Conservation (phyloP, 2,329 filamentous ascomycete genomes). For the Karstenula rhodostoma region DNA sequence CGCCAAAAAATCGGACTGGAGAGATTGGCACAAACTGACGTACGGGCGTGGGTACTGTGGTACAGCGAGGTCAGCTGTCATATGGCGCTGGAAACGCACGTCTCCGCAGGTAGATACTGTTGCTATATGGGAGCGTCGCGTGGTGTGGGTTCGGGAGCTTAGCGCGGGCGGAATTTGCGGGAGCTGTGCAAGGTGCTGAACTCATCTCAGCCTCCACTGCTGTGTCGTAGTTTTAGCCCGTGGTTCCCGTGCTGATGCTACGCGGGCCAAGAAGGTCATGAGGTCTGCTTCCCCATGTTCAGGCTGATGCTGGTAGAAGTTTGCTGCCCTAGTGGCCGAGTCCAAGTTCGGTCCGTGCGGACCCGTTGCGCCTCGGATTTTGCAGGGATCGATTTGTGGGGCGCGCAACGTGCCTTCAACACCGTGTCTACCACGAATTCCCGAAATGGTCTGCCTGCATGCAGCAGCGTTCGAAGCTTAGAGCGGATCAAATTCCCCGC, state of each 20-base stretch:
- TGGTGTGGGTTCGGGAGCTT: slow-evolving; percentile 11
- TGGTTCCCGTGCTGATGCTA: background rate
- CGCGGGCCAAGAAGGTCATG: background rate
- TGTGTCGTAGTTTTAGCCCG: background rate
- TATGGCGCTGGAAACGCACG: slow-evolving; percentile 7
- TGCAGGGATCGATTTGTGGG: background rate
- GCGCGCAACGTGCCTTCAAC: background rate
- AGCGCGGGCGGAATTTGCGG: slow-evolving; percentile 10
- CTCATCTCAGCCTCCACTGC: background rate
- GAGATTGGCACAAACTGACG: slow-evolving; percentile 10
- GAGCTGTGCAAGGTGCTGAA: slow-evolving; percentile 6
- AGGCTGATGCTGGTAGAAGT: background rate
- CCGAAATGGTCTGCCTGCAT: background rate
- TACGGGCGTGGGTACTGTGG: background rate
- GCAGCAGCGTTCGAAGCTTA: background rate
- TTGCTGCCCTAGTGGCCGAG: background rate
- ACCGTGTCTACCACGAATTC: background rate
- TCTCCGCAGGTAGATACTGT: slow-evolving; percentile 1
- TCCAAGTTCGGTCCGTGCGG: slow-evolving; percentile 1
- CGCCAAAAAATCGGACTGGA: slow-evolving; percentile 12
- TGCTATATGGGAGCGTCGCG: slow-evolving; percentile 3
- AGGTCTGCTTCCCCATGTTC: background rate
- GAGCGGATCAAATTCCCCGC: background rate
- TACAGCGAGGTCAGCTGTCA: slow-evolving; percentile 14
- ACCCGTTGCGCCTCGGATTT: background rate